Evolutionary conservation across 805 yeast genomes (phyloP), one percentile per base, ranked within the genome.

Genomic region (Saccharomycopsis fodiens): DNA sequence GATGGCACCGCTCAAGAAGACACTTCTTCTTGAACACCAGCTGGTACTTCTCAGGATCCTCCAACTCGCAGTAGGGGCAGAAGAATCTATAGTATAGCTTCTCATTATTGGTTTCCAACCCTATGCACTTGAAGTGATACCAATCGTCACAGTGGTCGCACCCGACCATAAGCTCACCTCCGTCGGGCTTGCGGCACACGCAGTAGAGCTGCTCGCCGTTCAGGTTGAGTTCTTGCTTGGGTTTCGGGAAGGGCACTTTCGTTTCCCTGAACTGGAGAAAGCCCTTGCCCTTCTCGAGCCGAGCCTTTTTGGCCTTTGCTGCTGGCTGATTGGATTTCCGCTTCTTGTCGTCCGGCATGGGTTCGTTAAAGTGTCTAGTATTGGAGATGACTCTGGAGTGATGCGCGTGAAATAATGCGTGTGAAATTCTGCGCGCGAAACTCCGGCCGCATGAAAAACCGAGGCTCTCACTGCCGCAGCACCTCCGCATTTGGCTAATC

Each of bases 141-240:
- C 97, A 89, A 48, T 86, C 96, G 57, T 87, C 96, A 63, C 97
- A 89, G 4, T 86, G 89, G 59, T 88, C 96, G 59, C 97, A 88
- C 0, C 84, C 86, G n/a, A 89, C 83, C 97, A 89, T 89, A 59
- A 88, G 65, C 47, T 77, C 80, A 1, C 89, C 93, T 48, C 73
- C 70, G 56, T 89, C 96, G 0, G 87, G 82, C 50, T 72, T 73
- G 32, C 93, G 70, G 59, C 97, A 88, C 0, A 80, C 63, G 59
- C 97, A 88, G 56, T 70, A 87, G 4, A 84, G 25, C n/a, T 20
- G 49, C 6, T 48, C 52, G 5, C 46, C 39, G 12, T 40, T 30
- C 8, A 21, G 20, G 23, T 39, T 44, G 21, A 16, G 34, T 21
- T 39, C 37, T n/a, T 35, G 20, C 21, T n/a, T 22, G 13, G 53